A percentile compares a stretch with the other conserved stretches of the same genome.
These are phyloP conservation scores for Arthroderma uncinatum DNA, from an alignment of 2,329 filamentous ascomycete species.

Conservation along the genomic window DNA sequence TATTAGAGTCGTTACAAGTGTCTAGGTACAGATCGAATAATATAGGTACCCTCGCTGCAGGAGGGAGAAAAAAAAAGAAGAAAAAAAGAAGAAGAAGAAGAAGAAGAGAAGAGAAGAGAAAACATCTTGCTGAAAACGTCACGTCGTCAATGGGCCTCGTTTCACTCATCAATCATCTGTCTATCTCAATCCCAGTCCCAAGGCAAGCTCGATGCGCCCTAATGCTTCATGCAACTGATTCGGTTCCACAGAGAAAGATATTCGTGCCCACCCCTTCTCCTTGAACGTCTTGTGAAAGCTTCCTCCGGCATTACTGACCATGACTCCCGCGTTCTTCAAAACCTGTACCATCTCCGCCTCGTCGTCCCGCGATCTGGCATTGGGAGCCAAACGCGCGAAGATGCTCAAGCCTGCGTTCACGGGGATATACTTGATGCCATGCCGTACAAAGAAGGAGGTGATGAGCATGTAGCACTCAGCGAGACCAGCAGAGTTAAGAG, in stretches of 20 bases:
- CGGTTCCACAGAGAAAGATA: constrained; percentile 18
- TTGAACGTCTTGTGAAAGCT: constrained; percentile 16
- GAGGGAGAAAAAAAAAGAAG: not conserved
- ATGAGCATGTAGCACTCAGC: constrained; percentile 17
- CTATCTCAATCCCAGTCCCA: constrained; percentile 7
- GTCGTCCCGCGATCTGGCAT: constrained; percentile 20
- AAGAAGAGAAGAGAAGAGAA: not conserved
- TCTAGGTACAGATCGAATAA: not conserved
- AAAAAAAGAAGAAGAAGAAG: not conserved
- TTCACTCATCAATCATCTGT: not conserved
- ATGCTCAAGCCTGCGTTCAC: constrained; percentile 20
- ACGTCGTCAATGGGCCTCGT: constrained; percentile 2
- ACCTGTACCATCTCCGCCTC: constrained; percentile 15
- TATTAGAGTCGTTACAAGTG: not conserved
- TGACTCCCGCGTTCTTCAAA: constrained; percentile 17
- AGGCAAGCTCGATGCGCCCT: constrained; percentile 12
- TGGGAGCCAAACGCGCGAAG: constrained; percentile 17
- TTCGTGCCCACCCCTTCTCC: constrained; percentile 21
- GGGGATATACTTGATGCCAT: constrained; percentile 19
- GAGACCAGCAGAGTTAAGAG: constrained; percentile 19
- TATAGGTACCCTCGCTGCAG: not conserved
- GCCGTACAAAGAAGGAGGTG: constrained; percentile 19
- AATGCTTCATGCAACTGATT: constrained; percentile 16
- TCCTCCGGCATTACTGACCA: constrained; percentile 16
- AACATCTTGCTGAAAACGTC: not conserved